Evolutionary conservation across 495 filamentous ascomycete genomes (phyloP), one percentile per base, ranked within the genome.

Genomic region (Penicillium arizonense): DNA sequence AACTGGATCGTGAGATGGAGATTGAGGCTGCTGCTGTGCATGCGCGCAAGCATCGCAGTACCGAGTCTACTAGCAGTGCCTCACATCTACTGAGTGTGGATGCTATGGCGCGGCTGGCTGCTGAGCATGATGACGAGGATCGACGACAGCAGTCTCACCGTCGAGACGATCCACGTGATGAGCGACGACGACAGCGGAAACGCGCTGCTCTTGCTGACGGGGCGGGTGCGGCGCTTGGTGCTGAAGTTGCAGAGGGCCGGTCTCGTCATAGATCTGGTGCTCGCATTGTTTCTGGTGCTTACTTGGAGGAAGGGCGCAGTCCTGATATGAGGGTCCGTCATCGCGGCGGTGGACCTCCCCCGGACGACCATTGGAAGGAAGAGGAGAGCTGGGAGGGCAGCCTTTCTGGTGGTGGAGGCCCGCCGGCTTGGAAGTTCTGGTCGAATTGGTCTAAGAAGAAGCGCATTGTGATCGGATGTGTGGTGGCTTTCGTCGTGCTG

Each of bases 261-360:
- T 62, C 72, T 18, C 67, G 75, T 35, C 69, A 71, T 32, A 73
- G 75, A 50, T 76, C 77, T 46, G 78, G 77, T 42, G 72, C 82
- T 30, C 71, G 85, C 52, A 74, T 88, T 18, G 83, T 87, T 5
- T 90, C 87, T 43, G 87, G 87, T 13, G 79, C 85, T 0, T 70
- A 85, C 47, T 57, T 87, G 53, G 87, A 91, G 60, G 86, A 90
- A 65, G 87, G 87, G 1, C 56, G 64, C 26, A 65, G 62, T 35
- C 59, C 68, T 12, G 69, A 70, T 16, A 65, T 70, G 60, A 67
- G 66, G 20, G 60, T 77, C 13, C 65, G 75, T 32, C 65, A 62
- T 18, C 71, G 74, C 35, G 69, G 70, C 47, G 70, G 69, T 43
- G 67, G 64, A 28, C 58, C 57, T 41, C 65, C 65, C 10, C 51